These are phyloP conservation scores for Phalaenopsis hybrid DNA, from an alignment of 116 monocot species.

Conservation along the genomic window DNA sequence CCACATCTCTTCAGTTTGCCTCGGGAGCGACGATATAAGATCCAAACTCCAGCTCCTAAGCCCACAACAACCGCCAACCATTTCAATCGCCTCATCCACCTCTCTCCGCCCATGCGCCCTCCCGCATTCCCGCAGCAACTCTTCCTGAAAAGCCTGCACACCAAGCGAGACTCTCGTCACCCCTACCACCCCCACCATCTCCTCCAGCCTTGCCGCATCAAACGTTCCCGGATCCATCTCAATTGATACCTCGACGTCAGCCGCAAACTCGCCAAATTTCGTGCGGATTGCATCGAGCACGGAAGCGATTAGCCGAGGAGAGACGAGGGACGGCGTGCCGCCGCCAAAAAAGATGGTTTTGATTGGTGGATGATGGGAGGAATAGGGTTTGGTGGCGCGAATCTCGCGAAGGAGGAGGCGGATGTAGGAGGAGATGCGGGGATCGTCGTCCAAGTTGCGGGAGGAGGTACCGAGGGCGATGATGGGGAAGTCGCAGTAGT, in stretches of 20 bases:
- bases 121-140: conserved; percentile 64
- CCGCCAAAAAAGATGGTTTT: conserved; percentile 85
- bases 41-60: conserved; percentile 89
- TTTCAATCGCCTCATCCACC: conserved; percentile 65
- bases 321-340: conserved; percentile 86
- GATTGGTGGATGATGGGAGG: conserved; percentile 27
- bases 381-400: conserved; percentile 19
- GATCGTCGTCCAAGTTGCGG: conserved; percentile 30
- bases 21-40: conserved; percentile 77
- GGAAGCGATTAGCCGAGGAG: conserved; percentile 24
- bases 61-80: conserved; percentile 37
- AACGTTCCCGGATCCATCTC: conserved; percentile 99
- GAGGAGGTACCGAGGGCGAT: conserved; percentile 75
- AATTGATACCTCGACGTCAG: conserved; percentile 66
- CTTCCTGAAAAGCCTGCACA: conserved; percentile 93
- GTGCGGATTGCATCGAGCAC: conserved; percentile 19
- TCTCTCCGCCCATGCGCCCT: conserved; percentile 71
- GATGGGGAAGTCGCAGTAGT: conserved; percentile 96
- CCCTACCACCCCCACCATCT: conserved; percentile 38
- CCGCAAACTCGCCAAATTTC: conserved; percentile 29
- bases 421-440: conserved; percentile 65
- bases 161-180: conserved; percentile 87
- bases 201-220: conserved; percentile 34
- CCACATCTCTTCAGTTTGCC: conserved; percentile 82
- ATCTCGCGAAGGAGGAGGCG: conserved; percentile 74